Conservation (phyloP, 192 early-diverging fungal species). For the Coemansia sp. region DNA sequence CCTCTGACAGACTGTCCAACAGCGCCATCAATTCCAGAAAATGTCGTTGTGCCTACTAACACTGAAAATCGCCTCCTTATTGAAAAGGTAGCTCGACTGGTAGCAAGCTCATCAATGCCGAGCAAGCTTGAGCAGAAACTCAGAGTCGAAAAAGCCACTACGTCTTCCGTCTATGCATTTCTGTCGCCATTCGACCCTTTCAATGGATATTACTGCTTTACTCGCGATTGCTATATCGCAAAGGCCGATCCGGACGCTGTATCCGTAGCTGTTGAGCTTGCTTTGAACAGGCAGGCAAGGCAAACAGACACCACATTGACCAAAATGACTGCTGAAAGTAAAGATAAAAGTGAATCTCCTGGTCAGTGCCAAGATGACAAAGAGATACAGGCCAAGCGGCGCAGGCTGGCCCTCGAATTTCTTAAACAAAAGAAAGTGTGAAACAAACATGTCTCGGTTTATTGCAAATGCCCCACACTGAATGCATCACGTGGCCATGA, state of each 20-base stretch:
- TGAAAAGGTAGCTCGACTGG: conserved; percentile 23
- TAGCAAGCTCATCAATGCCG: conserved; percentile 20
- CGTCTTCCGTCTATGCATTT: conserved; percentile 17
- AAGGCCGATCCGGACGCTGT: conserved; percentile 5
- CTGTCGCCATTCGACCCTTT: conserved; percentile 18
- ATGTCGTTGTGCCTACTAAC: conserved; percentile 11
- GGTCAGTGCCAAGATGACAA: neutral
- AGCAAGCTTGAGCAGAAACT: conserved; percentile 17
- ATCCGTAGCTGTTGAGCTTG: conserved; percentile 5
- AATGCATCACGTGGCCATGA: no score
- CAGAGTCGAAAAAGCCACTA: conserved; percentile 27
- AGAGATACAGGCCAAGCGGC: conserved; percentile 7
- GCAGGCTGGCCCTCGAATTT: neutral
- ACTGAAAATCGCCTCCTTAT: conserved; percentile 12
- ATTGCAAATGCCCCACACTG: no score
- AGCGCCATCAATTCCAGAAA: conserved; percentile 10
- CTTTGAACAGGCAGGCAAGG: neutral
- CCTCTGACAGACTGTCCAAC: neutral
- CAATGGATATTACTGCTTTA: conserved; percentile 26
- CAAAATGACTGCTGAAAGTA: no score
- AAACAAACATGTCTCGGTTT: neutral
- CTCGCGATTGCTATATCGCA: conserved; percentile 26
- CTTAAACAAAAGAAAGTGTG: neutral
- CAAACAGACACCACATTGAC: no score
- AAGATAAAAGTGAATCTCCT: no score